Evolutionary conservation across 73 alveolate species (phyloP).

Genomic region (Paraurostyla sp.): DNA sequence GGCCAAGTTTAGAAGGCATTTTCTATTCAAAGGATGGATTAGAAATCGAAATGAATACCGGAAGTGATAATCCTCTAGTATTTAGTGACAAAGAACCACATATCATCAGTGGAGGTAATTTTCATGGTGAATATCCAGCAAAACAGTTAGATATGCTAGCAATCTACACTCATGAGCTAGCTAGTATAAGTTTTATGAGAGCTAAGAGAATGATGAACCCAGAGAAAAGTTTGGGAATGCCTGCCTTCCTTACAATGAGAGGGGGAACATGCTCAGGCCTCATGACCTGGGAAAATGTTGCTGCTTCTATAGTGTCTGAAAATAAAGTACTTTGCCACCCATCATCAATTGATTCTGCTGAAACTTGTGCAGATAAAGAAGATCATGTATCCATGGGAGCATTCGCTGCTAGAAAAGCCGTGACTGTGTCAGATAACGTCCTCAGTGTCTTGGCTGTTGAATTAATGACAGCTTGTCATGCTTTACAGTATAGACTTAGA

Average conservation of each 20-base stretch:
- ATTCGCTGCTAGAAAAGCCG: slow-evolving; percentile 80
- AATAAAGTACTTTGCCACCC: slow-evolving; percentile 80
- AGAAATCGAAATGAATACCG: slow-evolving; percentile 76
- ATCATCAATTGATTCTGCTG: slow-evolving; percentile 76
- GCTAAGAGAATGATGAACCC: slow-evolving; percentile 66
- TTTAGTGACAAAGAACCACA: slow-evolving; percentile 61
- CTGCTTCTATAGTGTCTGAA: slow-evolving; percentile 83
- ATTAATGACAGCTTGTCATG: slow-evolving; percentile 69
- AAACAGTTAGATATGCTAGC: slow-evolving; percentile 65
- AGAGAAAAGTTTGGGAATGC: slow-evolving; percentile 52
- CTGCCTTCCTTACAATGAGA: slow-evolving; percentile 66
- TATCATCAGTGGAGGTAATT: slow-evolving; percentile 76
- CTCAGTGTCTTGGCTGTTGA: slow-evolving; percentile 72
- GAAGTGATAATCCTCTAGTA: slow-evolving; percentile 79
- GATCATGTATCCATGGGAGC: slow-evolving; percentile 88
- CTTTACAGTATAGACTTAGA: slow-evolving; percentile 52
- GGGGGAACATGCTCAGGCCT: slow-evolving; percentile 75
- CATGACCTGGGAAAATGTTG: slow-evolving; percentile 76
- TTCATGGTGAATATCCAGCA: slow-evolving; percentile 85
- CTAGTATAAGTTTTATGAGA: slow-evolving; percentile 56
- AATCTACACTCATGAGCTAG: slow-evolving; percentile 58
- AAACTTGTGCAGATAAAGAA: slow-evolving; percentile 84
- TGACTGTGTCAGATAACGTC: slow-evolving; percentile 62
- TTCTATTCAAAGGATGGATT: slow-evolving; percentile 26
- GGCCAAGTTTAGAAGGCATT: slow-evolving; percentile 66